phyloP scores from a whole-genome alignment of 768 basidiomycete species.

The Boletus barrowsii region DNA sequence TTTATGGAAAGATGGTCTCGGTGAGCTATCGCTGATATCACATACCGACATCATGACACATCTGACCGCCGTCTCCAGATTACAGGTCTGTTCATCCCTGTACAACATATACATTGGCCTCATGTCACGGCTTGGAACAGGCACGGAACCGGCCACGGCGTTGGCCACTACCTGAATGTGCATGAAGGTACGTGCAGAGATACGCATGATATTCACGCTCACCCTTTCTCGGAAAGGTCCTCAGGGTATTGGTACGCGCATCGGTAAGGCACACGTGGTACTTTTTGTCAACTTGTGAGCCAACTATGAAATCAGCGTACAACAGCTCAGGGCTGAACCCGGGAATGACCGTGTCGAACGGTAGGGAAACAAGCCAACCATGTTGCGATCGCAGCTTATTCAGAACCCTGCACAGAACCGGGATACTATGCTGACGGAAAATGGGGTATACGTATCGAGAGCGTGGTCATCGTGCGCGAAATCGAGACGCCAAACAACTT shows the following conservation, averaged over 20 bases:
- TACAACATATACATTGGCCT: neutral
- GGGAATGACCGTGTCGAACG: constrained; percentile 90
- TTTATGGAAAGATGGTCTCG: constrained; percentile 86
- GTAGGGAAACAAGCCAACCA: constrained; percentile 25
- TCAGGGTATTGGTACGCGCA: constrained; percentile 48
- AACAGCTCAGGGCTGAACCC: constrained; percentile 71
- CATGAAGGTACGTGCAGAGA: constrained; percentile 57
- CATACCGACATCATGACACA: neutral
- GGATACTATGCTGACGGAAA: constrained; percentile 89
- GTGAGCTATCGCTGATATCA: constrained; percentile 36
- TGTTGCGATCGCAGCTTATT: neutral
- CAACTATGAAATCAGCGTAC: constrained; percentile 42
- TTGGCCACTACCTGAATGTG: constrained; percentile 92
- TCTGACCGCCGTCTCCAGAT: constrained; percentile 35
- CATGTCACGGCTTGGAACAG: constrained; percentile 35
- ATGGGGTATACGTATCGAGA: constrained; percentile 94
- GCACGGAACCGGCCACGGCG: constrained; percentile 93
- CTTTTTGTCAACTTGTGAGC: neutral
- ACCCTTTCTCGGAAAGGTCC: constrained; percentile 40
- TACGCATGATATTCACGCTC: neutral
- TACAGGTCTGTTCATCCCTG: constrained; percentile 43
- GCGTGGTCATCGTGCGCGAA: constrained; percentile 73
- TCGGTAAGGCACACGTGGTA: constrained; percentile 22
- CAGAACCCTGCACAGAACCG: constrained; percentile 53
- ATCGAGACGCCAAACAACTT: constrained; percentile 75